These are phyloP conservation scores for Trypanosomatidae sp. DNA, from an alignment of 208 protist genomes.

Conservation along the genomic window DNA sequence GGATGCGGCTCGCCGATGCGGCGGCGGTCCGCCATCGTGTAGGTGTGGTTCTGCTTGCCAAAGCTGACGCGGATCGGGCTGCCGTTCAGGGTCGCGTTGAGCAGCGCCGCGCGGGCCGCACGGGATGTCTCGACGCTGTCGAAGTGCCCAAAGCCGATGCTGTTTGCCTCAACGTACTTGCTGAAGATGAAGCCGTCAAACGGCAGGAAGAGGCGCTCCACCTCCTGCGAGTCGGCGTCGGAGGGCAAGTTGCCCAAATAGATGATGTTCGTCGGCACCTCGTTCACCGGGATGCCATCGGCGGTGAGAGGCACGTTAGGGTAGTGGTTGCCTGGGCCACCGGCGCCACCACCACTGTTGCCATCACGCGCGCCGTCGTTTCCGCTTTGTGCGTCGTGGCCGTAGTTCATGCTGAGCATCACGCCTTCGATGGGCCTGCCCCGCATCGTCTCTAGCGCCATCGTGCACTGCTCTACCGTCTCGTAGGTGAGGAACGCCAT, in stretches of 20 bases:
- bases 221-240: conserved; percentile 55
- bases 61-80: conserved; percentile 79
- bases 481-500: conserved; percentile 89
- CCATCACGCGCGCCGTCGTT: conserved; percentile 9
- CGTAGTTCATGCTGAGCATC: conserved; percentile 85
- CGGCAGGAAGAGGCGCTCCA: conserved; percentile 61
- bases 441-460: conserved; percentile 77
- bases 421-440: conserved; percentile 67
- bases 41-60: conserved; percentile 81
- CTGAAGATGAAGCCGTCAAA: conserved; percentile 87
- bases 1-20: conserved; percentile 25
- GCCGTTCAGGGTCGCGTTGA: conserved; percentile 52
- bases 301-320: conserved; percentile 14
- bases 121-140: conserved; percentile 67
- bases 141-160: conserved; percentile 88
- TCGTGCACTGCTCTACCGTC: conserved; percentile 77
- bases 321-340: conserved; percentile 3
- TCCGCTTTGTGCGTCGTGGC: conserved; percentile 43
- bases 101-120: conserved; percentile 49
- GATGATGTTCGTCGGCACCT: conserved; percentile 82
- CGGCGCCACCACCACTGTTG: conserved; percentile 3
- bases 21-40: conserved; percentile 61
- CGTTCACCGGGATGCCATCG: conserved; percentile 60
- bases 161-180: conserved; percentile 58
- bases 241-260: conserved; percentile 80